These are phyloP conservation scores for Amanita phalloides DNA, from an alignment of 768 basidiomycete genomes.

Conservation along the genomic window DNA sequence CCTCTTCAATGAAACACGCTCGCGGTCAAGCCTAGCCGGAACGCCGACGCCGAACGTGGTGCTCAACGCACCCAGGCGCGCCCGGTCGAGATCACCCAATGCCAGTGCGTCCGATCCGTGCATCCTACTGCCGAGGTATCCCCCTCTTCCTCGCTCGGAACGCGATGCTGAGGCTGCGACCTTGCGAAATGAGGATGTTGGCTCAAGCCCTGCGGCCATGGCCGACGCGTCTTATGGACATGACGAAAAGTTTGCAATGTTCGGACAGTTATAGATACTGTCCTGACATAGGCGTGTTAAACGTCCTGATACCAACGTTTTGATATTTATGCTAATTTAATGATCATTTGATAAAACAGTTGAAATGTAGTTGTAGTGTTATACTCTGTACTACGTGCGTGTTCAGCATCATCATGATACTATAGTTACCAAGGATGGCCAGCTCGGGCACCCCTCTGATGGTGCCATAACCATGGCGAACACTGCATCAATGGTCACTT, in stretches of 20 bases:
- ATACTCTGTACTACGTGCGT: no score
- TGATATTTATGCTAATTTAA: background rate
- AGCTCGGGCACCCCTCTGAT: no score
- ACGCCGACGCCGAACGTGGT: background rate
- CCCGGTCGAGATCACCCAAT: background rate
- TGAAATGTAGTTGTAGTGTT: no score
- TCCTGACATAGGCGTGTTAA: background rate
- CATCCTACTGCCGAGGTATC: no score
- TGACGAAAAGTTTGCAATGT: conserved; percentile 3
- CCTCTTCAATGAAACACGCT: background rate
- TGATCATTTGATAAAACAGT: no score
- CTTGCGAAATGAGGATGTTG: background rate
- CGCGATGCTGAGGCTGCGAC: background rate
- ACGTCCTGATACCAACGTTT: background rate
- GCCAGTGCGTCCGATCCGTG: no score
- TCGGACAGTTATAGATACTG: background rate
- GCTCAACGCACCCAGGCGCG: background rate
- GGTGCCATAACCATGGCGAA: no score
- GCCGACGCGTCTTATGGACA: background rate
- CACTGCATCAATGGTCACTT: no score
- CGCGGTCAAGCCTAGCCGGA: background rate
- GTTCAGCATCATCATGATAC: no score
- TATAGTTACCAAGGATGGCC: no score
- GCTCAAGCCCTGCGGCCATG: background rate
- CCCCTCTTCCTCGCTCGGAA: background rate